Percentiles rank a stretch among this genome's conserved stretches.
Evolutionary conservation across 352 stramenopile species (phyloP).

Genomic region (Globisporangium iwayamae): DNA sequence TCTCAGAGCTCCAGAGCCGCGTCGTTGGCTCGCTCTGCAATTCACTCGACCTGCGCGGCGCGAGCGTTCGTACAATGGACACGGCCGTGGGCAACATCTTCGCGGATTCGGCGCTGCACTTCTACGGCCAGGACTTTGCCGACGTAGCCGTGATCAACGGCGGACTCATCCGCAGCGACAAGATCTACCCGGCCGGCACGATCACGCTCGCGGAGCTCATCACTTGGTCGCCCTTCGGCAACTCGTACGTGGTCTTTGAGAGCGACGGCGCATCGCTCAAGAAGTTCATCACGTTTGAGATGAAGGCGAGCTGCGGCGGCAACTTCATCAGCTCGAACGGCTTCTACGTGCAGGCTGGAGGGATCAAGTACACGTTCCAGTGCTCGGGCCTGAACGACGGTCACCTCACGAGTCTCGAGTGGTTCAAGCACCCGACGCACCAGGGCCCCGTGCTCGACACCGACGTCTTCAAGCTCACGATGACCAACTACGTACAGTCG

Average conservation of each 20-base stretch:
- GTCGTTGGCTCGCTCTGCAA: slow-evolving; percentile 56
- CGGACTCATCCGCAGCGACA: slow-evolving; percentile 63
- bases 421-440: slow-evolving; percentile 51
- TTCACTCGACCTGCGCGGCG: slow-evolving; percentile 42
- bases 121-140: slow-evolving; percentile 44
- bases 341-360: slow-evolving; percentile 58
- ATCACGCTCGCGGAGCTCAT: slow-evolving; percentile 60
- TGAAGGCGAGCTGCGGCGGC: slow-evolving; percentile 42
- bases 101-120: slow-evolving; percentile 38
- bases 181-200: slow-evolving; percentile 38
- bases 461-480: slow-evolving; percentile 52
- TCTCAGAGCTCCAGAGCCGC: slow-evolving; percentile 39
- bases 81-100: slow-evolving; percentile 56
- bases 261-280: slow-evolving; percentile 60
- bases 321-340: slow-evolving; percentile 50
- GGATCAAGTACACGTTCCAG: slow-evolving; percentile 68
- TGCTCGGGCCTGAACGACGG: slow-evolving; percentile 40
- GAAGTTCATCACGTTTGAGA: slow-evolving; percentile 51
- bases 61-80: slow-evolving; percentile 42
- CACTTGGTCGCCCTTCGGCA: slow-evolving; percentile 65
- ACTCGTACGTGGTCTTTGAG: slow-evolving; percentile 54
- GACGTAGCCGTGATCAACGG: slow-evolving; percentile 66
- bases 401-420: slow-evolving; percentile 44
- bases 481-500: slow-evolving; percentile 60
- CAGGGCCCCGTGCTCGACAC: slow-evolving; percentile 43